A percentile compares a stretch with the other conserved stretches of the same genome.
Conservation (phyloP, 768 basidiomycete species). For the Leccinum barrowsii region DNA sequence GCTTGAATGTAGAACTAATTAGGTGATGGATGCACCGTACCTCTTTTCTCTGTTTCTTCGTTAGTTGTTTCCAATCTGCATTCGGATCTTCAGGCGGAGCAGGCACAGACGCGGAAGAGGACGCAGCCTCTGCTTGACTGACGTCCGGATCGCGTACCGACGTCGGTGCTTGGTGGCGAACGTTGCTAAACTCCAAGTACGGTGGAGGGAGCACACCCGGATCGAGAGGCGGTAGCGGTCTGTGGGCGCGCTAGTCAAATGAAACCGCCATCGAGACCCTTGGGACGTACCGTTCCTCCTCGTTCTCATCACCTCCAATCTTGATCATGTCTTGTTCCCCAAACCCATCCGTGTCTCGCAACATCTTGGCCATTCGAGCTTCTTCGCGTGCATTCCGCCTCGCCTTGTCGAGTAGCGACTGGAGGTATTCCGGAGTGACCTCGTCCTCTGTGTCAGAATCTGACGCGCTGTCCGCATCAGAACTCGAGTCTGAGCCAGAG, state of each 20-base stretch:
- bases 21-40: conserved; percentile 36
- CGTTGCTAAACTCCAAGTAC: conserved; percentile 56
- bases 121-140: conserved; percentile 47
- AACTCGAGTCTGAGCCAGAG: conserved; percentile 28
- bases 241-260: conserved; percentile 20
- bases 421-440: conserved; percentile 56
- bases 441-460: conserved; percentile 39
- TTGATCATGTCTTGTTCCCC: conserved; percentile 57
- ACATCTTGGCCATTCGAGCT: conserved; percentile 19
- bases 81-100: conserved; percentile 62
- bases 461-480: conserved; percentile 30
- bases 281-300: conserved; percentile 33
- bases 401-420: conserved; percentile 62
- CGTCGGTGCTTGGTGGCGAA: conserved; percentile 41
- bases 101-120: conserved; percentile 48
- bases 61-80: conserved; percentile 62
- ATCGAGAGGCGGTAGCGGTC: conserved; percentile 61
- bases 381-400: conserved; percentile 45
- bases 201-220: conserved; percentile 60
- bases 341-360: conserved; percentile 21
- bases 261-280: not conserved
- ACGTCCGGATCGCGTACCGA: conserved; percentile 60
- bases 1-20: not conserved
- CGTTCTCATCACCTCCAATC: conserved; percentile 36
- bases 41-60: conserved; percentile 69